These are phyloP conservation scores for Trichoderma sp. DNA, from an alignment of 2,329 filamentous ascomycete species.

Conservation along the genomic window DNA sequence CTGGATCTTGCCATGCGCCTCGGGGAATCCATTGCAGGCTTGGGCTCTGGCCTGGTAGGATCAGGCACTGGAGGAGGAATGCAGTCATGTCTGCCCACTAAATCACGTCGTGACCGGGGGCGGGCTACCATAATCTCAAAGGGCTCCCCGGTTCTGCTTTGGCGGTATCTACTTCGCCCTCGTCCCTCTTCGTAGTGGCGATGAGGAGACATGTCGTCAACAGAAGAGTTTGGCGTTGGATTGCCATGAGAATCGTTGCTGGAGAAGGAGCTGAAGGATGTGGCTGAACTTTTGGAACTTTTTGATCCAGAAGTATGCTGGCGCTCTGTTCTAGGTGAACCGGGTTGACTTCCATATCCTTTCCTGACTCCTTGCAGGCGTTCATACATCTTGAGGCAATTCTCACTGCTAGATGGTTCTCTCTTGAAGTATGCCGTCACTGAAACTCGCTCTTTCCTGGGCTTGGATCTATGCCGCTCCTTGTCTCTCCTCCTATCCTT, in stretches of 20 bases:
- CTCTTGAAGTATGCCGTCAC: conserved; percentile 52
- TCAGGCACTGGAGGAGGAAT: conserved; percentile 14
- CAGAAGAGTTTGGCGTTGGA: neutral
- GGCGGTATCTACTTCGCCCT: conserved; percentile 1
- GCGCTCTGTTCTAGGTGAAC: neutral
- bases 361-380: conserved; percentile 27
- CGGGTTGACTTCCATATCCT: neutral
- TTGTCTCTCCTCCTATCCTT: conserved; percentile 26
- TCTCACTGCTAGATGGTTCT: conserved; percentile 38
- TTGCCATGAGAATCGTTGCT: neutral
- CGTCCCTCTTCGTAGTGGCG: neutral
- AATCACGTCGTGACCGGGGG: neutral
- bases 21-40: neutral
- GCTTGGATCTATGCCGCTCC: conserved; percentile 22
- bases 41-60: neutral
- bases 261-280: conserved; percentile 2
- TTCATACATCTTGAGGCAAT: conserved; percentile 35
- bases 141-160: neutral
- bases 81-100: neutral
- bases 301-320: neutral
- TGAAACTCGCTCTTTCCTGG: conserved; percentile 41
- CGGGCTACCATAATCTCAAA: neutral
- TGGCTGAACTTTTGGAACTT: neutral
- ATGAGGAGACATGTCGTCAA: neutral
- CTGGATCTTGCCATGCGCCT: neutral